phyloP scores from a whole-genome alignment of 495 filamentous ascomycete species.

The Daldinia decipiens region DNA sequence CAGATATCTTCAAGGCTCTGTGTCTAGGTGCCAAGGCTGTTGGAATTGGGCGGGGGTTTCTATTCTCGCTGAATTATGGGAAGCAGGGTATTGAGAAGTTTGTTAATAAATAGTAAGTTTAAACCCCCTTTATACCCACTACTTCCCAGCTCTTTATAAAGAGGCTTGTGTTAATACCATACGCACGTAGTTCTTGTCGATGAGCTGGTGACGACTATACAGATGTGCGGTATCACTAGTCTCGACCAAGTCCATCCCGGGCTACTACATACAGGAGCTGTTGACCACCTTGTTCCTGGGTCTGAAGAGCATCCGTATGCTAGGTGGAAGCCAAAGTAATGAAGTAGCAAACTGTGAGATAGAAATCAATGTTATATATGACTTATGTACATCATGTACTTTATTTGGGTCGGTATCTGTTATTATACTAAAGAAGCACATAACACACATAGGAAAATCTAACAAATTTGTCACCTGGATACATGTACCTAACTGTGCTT shows the following conservation, averaged over 20 bases:
- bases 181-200: constrained; percentile 71
- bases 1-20: constrained; percentile 75
- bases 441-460: neutral
- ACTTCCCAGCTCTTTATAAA: neutral
- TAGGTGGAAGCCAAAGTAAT: constrained; percentile 53
- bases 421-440: neutral
- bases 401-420: neutral
- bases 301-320: constrained; percentile 72
- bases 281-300: constrained; percentile 74
- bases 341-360: constrained; percentile 43
- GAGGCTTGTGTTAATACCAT: constrained; percentile 1
- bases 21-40: constrained; percentile 73
- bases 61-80: constrained; percentile 76
- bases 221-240: constrained; percentile 77
- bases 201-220: constrained; percentile 82
- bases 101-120: constrained; percentile 64
- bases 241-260: constrained; percentile 76
- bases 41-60: constrained; percentile 69
- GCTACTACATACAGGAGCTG: constrained; percentile 72
- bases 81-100: constrained; percentile 77
- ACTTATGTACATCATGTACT: neutral
- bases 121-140: neutral
- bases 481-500: neutral
- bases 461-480: neutral
- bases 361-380: neutral